A percentile compares a stretch with the other conserved stretches of the same genome.
Conservation (phyloP, 2,329 filamentous ascomycete species). For the Pseudocercospora vitis region DNA sequence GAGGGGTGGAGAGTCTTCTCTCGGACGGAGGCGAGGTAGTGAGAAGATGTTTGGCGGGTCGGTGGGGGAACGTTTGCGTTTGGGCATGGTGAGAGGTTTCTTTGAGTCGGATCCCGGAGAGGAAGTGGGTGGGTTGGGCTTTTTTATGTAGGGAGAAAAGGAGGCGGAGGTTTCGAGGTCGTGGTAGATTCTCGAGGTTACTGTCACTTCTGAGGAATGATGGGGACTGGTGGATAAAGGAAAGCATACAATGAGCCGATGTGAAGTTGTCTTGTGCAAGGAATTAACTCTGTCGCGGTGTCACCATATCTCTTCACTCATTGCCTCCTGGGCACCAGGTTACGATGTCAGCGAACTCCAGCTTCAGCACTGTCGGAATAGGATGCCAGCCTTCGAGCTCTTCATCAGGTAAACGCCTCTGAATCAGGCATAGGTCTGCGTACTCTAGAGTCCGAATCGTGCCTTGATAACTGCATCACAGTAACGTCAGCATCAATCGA, state of each 20-base stretch:
- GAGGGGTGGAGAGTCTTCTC: background rate
- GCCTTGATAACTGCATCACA: constrained; percentile 32
- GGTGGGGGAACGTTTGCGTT: background rate
- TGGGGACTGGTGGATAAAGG: background rate
- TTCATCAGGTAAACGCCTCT: too few species aligned
- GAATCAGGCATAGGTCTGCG: too few species aligned
- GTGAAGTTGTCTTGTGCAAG: background rate
- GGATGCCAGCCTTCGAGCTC: too few species aligned
- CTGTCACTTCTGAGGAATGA: too few species aligned
- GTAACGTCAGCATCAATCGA: constrained; percentile 9
- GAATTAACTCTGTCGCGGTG: too few species aligned
- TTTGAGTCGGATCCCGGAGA: background rate
- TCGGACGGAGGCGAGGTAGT: background rate
- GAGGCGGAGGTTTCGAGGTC: background rate
- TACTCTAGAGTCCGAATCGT: constrained; percentile 34
- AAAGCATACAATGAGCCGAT: background rate
- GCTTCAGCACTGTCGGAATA: too few species aligned
- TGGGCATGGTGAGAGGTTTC: background rate
- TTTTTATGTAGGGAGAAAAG: background rate
- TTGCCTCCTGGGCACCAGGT: too few species aligned
- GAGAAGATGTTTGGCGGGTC: background rate
- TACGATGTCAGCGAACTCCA: too few species aligned
- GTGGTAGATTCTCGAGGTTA: background rate
- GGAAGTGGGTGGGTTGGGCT: background rate
- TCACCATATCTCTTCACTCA: too few species aligned